Base-by-base conservation (phyloP, 148 eudicot genomes). In the Bassia scoparia region DNA sequence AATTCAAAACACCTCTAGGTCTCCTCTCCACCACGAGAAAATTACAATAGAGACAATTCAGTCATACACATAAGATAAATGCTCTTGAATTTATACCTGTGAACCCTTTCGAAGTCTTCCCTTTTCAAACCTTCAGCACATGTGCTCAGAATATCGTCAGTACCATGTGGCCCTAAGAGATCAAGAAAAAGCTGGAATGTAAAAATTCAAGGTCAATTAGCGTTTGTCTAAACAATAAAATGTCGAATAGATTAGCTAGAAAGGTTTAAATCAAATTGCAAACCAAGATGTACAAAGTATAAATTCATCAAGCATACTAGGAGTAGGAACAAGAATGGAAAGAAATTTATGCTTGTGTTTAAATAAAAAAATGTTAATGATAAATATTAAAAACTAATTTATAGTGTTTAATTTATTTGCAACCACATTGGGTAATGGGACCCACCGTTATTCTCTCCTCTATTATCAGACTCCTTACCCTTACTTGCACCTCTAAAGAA, bases 161-260 rank as follows among this genome's bases (percentile, higher is more conserved):
- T 71, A 49, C 89, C 89, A 80, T 84, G 89, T 34, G 87, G 89
- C 68, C 89, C 89, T n/a, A n/a, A n/a, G 48, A 85, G 89, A 74
- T 86, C 89, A 56, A 70, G 64, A 79, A 84, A 86, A 72, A n/a
- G n/a, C 89, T 86, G 80, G 20, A 83, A 67, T 54, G 56, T 69
- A 59, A 66, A 43, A 52, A 37, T 0, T n/a, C 29, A 18, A 50
- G 52, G 53, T 58, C 38, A 17, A 56, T 46, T 65, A 79, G 68
- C 21, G n/a, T 72, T 79, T 54, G 61, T 43, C 44, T 53, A 29
- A 62, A 53, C 50, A 55, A 15, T n/a, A n/a, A 53, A 54, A 4
- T 17, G 38, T 21, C 24, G 61, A 60, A 43, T 44, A 10, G 24
- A 15, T 20, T 4, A 10, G 14, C 46, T 7, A 16, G 3, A 26